phyloP scores from a whole-genome alignment of 2,329 filamentous ascomycete species.

The Tricladium varicosporioides region DNA sequence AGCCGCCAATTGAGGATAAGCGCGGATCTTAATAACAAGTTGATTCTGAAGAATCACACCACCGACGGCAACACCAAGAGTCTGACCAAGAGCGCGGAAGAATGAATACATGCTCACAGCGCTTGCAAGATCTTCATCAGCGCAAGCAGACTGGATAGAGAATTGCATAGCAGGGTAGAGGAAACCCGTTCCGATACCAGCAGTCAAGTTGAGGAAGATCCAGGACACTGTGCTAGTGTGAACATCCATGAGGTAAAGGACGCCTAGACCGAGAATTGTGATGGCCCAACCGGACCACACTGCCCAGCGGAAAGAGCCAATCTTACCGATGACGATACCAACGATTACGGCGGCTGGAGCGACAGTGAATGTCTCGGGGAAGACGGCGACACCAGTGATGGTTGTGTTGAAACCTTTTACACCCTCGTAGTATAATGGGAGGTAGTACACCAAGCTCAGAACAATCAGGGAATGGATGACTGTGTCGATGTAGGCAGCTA shows the following conservation, averaged over 20 bases:
- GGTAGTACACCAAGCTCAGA: slow-evolving; percentile 52
- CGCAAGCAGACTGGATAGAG: too few relatives aligned
- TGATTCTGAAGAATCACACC: background rate
- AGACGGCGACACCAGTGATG: slow-evolving; percentile 50
- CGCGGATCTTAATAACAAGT: background rate
- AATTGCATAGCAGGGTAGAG: too few relatives aligned
- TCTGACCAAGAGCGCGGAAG: too few relatives aligned
- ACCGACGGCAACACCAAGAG: too few relatives aligned
- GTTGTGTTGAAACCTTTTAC: slow-evolving; percentile 52
- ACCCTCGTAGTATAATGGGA: slow-evolving; percentile 47
- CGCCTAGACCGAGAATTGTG: slow-evolving; percentile 56
- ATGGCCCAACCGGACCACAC: slow-evolving; percentile 58
- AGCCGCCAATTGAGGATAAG: background rate
- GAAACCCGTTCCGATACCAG: too few relatives aligned
- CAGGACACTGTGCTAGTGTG: too few relatives aligned
- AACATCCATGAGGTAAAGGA: slow-evolving; percentile 34
- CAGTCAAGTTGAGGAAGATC: too few relatives aligned
- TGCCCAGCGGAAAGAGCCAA: slow-evolving; percentile 51
- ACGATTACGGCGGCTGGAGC: slow-evolving; percentile 53
- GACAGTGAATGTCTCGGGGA: slow-evolving; percentile 60
- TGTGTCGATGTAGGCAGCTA: slow-evolving; percentile 47
- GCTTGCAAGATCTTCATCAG: too few relatives aligned
- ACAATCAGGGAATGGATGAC: slow-evolving; percentile 52
- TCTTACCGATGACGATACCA: slow-evolving; percentile 53
- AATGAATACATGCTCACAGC: too few relatives aligned